Conservation (phyloP, 148 eudicot genomes). For the Dysphania ambrosioides region DNA sequence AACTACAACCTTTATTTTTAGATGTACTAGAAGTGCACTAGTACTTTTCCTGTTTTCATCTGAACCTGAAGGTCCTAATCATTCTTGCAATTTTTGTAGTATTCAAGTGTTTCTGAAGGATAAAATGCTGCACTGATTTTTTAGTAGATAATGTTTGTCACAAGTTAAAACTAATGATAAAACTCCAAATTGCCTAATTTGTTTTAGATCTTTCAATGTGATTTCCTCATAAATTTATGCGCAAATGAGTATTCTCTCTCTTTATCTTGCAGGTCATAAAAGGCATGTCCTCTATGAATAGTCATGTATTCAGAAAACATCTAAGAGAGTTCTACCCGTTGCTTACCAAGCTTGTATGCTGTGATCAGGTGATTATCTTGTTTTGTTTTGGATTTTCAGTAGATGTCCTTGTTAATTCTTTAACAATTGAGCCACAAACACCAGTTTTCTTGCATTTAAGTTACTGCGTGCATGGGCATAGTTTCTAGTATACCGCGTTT, state of each 20-base stretch:
- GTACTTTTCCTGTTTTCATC: neutral
- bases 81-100: neutral
- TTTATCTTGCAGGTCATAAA: conserved; percentile 66
- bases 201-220: neutral
- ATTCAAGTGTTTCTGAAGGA: neutral
- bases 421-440: neutral
- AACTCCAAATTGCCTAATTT: neutral
- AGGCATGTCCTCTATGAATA: conserved; percentile 88
- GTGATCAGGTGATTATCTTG: conserved; percentile 72
- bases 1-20: neutral
- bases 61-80: neutral
- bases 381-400: conserved; percentile 4
- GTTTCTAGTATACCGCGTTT: neutral
- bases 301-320: conserved; percentile 67
- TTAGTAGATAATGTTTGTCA: neutral
- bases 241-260: neutral
- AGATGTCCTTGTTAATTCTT: neutral
- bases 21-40: neutral
- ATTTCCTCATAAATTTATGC: neutral
- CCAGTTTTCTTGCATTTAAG: neutral
- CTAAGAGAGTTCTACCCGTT: conserved; percentile 90
- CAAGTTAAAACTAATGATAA: neutral
- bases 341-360: conserved; percentile 89
- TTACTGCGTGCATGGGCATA: neutral
- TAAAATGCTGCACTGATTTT: neutral